A percentile compares a stretch with the other conserved stretches of the same genome.
Conservation (phyloP, 2,329 filamentous ascomycete species). For the Hypoxylon sp. region DNA sequence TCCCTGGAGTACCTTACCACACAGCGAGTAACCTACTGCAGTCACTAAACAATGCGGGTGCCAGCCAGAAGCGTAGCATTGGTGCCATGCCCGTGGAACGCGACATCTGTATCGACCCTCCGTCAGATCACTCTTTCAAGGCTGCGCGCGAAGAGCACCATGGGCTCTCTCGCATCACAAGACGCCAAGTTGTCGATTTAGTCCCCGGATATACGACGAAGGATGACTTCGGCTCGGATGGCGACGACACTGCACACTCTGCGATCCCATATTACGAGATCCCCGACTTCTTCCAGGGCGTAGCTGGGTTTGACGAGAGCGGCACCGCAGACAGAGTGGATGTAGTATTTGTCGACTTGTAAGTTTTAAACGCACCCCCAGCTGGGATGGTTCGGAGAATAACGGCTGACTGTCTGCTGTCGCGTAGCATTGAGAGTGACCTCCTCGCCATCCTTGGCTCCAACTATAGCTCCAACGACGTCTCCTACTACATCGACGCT, state of each 20-base stretch:
- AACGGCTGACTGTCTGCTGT: background rate
- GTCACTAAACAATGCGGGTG: conserved; percentile 59
- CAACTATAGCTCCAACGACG: conserved; percentile 52
- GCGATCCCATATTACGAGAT: conserved; percentile 60
- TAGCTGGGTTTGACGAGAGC: conserved; percentile 60
- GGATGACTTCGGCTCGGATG: conserved; percentile 68
- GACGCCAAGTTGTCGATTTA: conserved; percentile 62
- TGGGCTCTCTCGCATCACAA: conserved; percentile 54
- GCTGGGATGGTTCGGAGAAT: background rate
- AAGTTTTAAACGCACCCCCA: conserved; percentile 38
- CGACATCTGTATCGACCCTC: conserved; percentile 64
- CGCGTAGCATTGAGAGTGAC: conserved; percentile 54
- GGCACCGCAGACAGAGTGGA: conserved; percentile 62
- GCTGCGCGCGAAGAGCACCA: conserved; percentile 27
- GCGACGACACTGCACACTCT: conserved; percentile 67
- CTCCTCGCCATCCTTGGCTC: conserved; percentile 55
- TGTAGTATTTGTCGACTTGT: conserved; percentile 67
- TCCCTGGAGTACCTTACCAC: conserved; percentile 64
- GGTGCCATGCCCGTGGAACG: conserved; percentile 53
- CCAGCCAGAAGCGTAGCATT: conserved; percentile 54
- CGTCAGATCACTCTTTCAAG: conserved; percentile 41
- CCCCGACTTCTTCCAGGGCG: conserved; percentile 64
- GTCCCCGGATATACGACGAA: conserved; percentile 66
- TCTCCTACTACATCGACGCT: conserved; percentile 56
- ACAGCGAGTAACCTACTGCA: conserved; percentile 55